Percentiles rank a stretch among this genome's conserved stretches.
Conservation (phyloP, 306 rosid genomes). For the Vigna hirtella region DNA sequence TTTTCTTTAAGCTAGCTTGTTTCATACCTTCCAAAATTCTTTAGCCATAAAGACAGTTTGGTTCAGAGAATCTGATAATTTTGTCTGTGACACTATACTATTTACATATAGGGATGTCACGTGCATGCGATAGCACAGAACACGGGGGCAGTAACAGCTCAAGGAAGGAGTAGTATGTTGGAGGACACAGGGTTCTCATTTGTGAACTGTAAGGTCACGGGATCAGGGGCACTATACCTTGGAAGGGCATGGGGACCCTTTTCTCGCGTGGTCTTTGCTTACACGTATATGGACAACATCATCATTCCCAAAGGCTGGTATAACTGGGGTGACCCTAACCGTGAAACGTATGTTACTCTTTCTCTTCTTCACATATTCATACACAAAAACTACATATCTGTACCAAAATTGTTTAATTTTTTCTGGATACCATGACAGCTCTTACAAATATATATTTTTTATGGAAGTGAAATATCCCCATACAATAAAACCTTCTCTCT, state of each 20-base stretch:
- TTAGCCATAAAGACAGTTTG: neutral
- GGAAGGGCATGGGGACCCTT: slow-evolving; percentile 99
- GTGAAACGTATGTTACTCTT: slow-evolving; percentile 67
- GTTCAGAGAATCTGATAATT: neutral
- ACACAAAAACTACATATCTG: too few relatives aligned
- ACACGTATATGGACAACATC: slow-evolving; percentile 93
- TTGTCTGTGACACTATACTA: neutral
- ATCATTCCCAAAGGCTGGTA: slow-evolving; percentile 98
- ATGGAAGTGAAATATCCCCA: too few relatives aligned
- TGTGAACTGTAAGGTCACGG: slow-evolving; percentile 96
- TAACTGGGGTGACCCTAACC: slow-evolving; percentile 96
- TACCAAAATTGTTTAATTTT: neutral
- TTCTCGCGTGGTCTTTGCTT: slow-evolving; percentile 89
- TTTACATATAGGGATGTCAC: slow-evolving; percentile 74
- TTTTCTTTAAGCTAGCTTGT: too few relatives aligned
- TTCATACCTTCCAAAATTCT: too few relatives aligned
- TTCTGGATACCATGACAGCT: too few relatives aligned
- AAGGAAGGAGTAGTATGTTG: slow-evolving; percentile 79
- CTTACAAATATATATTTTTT: too few relatives aligned
- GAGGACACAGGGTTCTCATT: slow-evolving; percentile 98
- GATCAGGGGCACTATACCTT: slow-evolving; percentile 92
- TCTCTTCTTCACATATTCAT: neutral
- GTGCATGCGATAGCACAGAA: slow-evolving; percentile 88
- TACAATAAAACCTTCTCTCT: too few relatives aligned
- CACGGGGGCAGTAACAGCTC: slow-evolving; percentile 89